These are phyloP conservation scores for Zalaria sp. DNA, from an alignment of 2,329 filamentous ascomycete species.

Conservation along the genomic window DNA sequence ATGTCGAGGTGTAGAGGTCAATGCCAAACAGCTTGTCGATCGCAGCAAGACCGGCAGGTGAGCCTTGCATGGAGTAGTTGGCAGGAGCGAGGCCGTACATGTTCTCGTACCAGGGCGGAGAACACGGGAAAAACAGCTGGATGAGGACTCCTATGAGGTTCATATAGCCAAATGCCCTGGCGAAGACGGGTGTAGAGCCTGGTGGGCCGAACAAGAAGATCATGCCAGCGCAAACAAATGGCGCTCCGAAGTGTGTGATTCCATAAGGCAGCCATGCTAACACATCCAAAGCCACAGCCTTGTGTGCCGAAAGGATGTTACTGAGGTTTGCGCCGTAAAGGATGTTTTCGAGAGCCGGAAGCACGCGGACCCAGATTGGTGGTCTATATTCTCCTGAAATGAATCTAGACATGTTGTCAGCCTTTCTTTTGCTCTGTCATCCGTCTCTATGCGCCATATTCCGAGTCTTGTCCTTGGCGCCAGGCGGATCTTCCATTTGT, in stretches of 20 bases:
- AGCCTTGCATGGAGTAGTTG: conserved; percentile 81
- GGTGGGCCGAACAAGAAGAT: conserved; percentile 86
- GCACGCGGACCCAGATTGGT: conserved; percentile 87
- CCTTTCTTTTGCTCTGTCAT: background rate
- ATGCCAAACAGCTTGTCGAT: conserved; percentile 84
- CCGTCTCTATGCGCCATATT: too few relatives aligned
- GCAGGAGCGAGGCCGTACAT: conserved; percentile 80
- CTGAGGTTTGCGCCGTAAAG: conserved; percentile 91
- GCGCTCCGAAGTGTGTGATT: conserved; percentile 76
- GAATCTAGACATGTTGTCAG: conserved; percentile 44
- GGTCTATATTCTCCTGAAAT: conserved; percentile 79
- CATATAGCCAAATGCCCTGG: conserved; percentile 82
- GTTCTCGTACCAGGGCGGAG: conserved; percentile 95
- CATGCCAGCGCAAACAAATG: conserved; percentile 60
- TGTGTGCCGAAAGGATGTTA: conserved; percentile 87
- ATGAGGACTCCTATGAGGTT: conserved; percentile 77
- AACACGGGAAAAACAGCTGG: conserved; percentile 83
- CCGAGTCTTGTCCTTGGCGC: too few relatives aligned
- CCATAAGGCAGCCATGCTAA: conserved; percentile 91
- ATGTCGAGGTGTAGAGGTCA: conserved; percentile 84
- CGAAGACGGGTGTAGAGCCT: conserved; percentile 71
- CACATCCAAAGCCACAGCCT: conserved; percentile 69
- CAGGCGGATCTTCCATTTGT: too few relatives aligned
- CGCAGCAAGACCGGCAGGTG: conserved; percentile 75
- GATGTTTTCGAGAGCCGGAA: conserved; percentile 90